Conservation (phyloP, 352 stramenopile species). For the Globisporangium paddicum region DNA sequence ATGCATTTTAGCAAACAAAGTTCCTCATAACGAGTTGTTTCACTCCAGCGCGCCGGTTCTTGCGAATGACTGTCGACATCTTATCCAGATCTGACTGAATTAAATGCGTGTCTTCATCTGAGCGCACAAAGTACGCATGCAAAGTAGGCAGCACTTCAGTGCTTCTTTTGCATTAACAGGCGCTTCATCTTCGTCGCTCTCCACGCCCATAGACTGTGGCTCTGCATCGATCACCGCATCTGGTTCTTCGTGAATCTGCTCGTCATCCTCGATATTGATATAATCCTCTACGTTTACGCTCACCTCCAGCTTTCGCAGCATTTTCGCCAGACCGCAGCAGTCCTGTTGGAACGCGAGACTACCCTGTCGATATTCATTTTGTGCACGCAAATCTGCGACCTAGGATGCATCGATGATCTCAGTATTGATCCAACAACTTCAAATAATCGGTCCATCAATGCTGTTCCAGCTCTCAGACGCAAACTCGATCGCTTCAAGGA, state of each 20-base stretch:
- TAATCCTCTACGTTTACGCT: neutral
- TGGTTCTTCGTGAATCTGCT: neutral
- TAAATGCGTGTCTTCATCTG: too few species aligned
- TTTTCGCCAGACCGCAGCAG: neutral
- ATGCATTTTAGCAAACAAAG: neutral
- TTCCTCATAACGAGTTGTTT: neutral
- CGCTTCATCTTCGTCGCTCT: neutral
- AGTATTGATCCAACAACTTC: neutral
- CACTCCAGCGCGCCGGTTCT: neutral
- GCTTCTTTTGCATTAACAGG: neutral
- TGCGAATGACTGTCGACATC: neutral
- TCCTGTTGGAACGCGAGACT: neutral
- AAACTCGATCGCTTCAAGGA: too few species aligned
- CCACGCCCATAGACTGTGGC: neutral
- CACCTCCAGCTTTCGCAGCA: neutral
- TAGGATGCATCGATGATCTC: neutral
- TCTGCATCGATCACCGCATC: neutral
- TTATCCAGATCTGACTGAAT: neutral
- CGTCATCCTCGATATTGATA: neutral
- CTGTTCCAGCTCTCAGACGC: too few species aligned
- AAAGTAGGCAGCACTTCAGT: too few species aligned
- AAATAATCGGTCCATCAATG: neutral
- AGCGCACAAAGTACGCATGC: too few species aligned
- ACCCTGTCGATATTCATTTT: neutral
- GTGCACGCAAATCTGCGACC: neutral